These are phyloP conservation scores for Xylogone sp. DNA, from an alignment of 2,329 filamentous ascomycete genomes.

Conservation along the genomic window DNA sequence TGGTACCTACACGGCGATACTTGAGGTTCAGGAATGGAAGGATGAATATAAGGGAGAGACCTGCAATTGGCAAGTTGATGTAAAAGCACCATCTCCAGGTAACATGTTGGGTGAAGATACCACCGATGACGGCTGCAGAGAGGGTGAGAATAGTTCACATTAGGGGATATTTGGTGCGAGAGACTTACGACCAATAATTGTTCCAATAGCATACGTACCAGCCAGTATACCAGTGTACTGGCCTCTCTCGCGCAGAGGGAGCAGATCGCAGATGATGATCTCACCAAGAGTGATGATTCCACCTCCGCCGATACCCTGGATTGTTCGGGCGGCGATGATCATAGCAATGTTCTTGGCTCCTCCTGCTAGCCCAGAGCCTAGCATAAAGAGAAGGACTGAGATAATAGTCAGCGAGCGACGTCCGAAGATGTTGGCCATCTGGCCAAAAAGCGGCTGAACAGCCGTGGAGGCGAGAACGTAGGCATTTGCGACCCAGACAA, in stretches of 20 bases:
- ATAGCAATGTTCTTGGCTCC: constrained; percentile 1
- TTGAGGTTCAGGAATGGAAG: constrained; percentile 3
- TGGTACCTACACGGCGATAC: constrained; percentile 21
- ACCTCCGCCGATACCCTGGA: constrained; percentile 40
- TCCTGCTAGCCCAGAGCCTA: constrained; percentile 4
- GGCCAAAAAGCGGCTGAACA: constrained; percentile 5
- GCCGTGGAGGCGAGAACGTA: constrained; percentile 11
- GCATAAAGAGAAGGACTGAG: constrained; percentile 1
- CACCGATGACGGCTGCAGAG: constrained; percentile 12
- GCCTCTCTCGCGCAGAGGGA: constrained; percentile 40
- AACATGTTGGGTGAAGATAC: constrained; percentile 7
- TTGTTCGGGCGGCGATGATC: constrained; percentile 7
- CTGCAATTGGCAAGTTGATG: constrained; percentile 39
- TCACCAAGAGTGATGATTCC: constrained; percentile 40
- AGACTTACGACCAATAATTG: constrained; percentile 23
- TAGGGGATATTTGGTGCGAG: too few species aligned
- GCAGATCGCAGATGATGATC: constrained; percentile 46
- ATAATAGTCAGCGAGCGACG: background rate
- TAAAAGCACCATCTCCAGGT: constrained; percentile 42
- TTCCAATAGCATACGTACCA: constrained; percentile 22
- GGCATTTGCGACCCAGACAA: constrained; percentile 13
- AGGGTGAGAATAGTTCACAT: too few species aligned
- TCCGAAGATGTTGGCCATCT: constrained; percentile 5
- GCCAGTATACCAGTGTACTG: constrained; percentile 31
- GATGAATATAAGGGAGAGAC: constrained; percentile 2